Evolutionary conservation across 202 grass and related monocot genomes (phyloP), one percentile per base, ranked within the genome.

Genomic region (Hordeum pubiflorum): DNA sequence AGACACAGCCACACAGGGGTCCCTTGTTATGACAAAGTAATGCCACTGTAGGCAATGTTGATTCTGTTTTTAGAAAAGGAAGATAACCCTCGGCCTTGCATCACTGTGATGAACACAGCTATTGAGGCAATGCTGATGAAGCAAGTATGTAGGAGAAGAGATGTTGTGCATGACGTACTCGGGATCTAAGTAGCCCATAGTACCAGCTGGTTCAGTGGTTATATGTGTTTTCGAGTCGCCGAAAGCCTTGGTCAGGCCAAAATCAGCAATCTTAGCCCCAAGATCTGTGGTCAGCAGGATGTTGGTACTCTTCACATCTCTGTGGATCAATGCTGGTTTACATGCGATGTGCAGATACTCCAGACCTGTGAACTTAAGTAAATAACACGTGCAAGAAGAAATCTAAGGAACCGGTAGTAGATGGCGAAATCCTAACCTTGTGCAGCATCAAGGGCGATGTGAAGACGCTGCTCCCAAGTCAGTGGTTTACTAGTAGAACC

Each of bases 261-360:
- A 83, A 83, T 83, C 86, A 52, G 86, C 59, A 26, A 87, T 43
- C 34, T 87, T 83, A 72, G 85, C 57, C n/a, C 65, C 44, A 72
- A 74, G 74, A 29, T 46, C 59, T 11, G n/a, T n/a, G 14, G 74
- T 65, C 74, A 78, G 71, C 43, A 82, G 85, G 36, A 87, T 73
- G 74, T 78, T 87, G 65, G n/a, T 44, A 26, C 65, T 83, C 74
- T 87, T 87, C 74, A 83, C 85, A 65, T 87, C 85, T 72, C 58
- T 78, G 65, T 82, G 79, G 23, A 87, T 83, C 65, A 87, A 63
- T 73, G 79, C 57, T 15, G 73, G 85, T 7, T 78, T 87, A 78
- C 79, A 87, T 0, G 41, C 23, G 2, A 71, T 36, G 4, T 82
- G 79, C 57, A 87, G 73, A 63, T 87, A 82, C 39, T 86, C 84